Evolutionary conservation across 2,329 filamentous ascomycete species (phyloP).

Genomic region (Decorospora gaudefroyi): DNA sequence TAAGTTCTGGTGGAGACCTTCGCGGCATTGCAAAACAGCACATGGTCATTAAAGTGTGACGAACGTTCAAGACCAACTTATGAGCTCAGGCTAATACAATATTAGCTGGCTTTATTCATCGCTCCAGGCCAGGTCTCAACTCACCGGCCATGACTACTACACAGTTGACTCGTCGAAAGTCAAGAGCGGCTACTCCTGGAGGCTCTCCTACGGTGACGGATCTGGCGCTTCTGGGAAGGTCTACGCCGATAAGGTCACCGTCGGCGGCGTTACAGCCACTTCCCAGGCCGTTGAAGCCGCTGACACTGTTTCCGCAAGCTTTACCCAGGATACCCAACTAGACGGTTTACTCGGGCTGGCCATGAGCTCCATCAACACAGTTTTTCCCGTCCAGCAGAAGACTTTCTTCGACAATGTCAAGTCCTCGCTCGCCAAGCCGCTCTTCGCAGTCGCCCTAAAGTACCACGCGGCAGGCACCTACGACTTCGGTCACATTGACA

Average conservation of each 20-base stretch:
- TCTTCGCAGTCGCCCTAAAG: slow-evolving; percentile 64
- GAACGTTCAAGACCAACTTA: too few species aligned
- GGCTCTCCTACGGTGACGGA: slow-evolving; percentile 68
- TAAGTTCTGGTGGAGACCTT: slow-evolving; percentile 46
- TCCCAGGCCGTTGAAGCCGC: slow-evolving; percentile 70
- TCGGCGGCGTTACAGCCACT: slow-evolving; percentile 63
- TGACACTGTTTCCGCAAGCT: slow-evolving; percentile 59
- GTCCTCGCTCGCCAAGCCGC: slow-evolving; percentile 54
- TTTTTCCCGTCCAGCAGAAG: slow-evolving; percentile 55
- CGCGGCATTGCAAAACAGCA: background rate
- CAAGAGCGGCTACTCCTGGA: slow-evolving; percentile 59
- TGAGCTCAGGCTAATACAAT: slow-evolving; percentile 17
- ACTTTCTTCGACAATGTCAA: slow-evolving; percentile 67
- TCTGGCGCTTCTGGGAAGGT: slow-evolving; percentile 66
- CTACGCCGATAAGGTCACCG: slow-evolving; percentile 66
- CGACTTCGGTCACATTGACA: slow-evolving; percentile 65
- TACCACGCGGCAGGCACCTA: slow-evolving; percentile 56
- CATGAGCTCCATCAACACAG: slow-evolving; percentile 64
- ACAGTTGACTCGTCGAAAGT: slow-evolving; percentile 54
- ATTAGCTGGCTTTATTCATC: slow-evolving; percentile 68
- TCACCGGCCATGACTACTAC: slow-evolving; percentile 63
- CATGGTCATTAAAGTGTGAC: too few species aligned
- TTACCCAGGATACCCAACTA: slow-evolving; percentile 57
- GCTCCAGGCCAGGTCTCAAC: slow-evolving; percentile 57
- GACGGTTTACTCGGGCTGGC: slow-evolving; percentile 66